Percentiles rank a stretch among this genome's conserved stretches.
phyloP scores from a whole-genome alignment of 2,329 filamentous ascomycete genomes.

The Neurospora sp. region DNA sequence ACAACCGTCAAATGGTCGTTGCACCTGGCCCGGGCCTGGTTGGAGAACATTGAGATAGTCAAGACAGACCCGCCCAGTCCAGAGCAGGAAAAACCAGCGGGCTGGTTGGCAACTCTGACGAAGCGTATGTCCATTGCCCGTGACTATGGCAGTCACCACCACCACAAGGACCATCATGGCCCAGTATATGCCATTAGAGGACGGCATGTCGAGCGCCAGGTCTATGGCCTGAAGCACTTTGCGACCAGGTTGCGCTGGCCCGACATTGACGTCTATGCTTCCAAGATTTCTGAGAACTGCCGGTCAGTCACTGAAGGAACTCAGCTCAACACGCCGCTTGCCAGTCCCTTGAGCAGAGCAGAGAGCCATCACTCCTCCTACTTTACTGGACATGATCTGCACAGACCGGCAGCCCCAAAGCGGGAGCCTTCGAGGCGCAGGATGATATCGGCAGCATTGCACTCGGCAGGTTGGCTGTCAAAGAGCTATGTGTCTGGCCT shows the following conservation, averaged over 20 bases:
- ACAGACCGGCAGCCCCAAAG: conserved; percentile 17
- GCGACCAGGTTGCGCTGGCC: conserved; percentile 55
- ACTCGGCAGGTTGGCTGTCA: conserved; percentile 55
- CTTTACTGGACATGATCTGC: conserved; percentile 27
- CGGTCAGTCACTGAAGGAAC: conserved; percentile 32
- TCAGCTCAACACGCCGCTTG: conserved; percentile 30
- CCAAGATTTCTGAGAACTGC: conserved; percentile 38
- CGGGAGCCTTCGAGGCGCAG: conserved; percentile 34
- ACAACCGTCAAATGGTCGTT: conserved; percentile 58
- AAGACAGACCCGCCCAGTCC: conserved; percentile 28
- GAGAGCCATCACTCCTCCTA: conserved; percentile 34
- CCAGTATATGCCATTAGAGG: conserved; percentile 42
- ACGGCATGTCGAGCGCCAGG: conserved; percentile 47
- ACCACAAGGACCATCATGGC: conserved; percentile 23
- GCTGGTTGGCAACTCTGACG: conserved; percentile 50
- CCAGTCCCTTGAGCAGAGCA: conserved; percentile 26
- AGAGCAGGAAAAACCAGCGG: conserved; percentile 23
- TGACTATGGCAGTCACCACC: conserved; percentile 27
- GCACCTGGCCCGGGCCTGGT: conserved; percentile 53
- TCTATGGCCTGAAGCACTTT: conserved; percentile 54
- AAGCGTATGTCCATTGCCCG: conserved; percentile 40
- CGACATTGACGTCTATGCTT: conserved; percentile 42
- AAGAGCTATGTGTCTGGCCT: conserved; percentile 58
- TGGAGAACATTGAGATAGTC: conserved; percentile 56
- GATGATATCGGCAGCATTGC: conserved; percentile 47